Percentiles rank a stretch among this genome's conserved stretches.
These are phyloP conservation scores for Ophiognomonia clavigignenti-juglandacearum DNA, from an alignment of 2,329 filamentous ascomycete species.

Conservation along the genomic window DNA sequence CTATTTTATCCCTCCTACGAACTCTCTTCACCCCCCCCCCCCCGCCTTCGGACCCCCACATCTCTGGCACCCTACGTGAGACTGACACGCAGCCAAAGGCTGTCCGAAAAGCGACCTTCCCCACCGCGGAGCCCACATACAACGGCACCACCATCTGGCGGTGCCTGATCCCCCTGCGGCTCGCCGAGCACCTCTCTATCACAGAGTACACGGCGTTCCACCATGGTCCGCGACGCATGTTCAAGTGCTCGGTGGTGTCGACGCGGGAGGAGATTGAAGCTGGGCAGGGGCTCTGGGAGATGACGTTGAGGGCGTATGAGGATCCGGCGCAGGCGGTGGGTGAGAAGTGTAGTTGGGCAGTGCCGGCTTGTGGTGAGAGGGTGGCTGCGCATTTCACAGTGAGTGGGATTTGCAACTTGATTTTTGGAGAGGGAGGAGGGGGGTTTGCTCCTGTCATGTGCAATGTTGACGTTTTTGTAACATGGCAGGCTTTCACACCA, in stretches of 20 bases:
- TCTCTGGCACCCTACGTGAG: no score
- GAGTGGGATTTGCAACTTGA: fast-evolving
- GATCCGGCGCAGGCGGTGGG: conserved; percentile 2
- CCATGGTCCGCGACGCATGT: conserved; percentile 6
- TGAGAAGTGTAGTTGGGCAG: conserved; percentile 6
- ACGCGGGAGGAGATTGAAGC: conserved; percentile 2
- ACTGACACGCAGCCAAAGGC: no score
- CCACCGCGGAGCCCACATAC: conserved; percentile 2
- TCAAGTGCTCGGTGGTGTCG: conserved; percentile 8
- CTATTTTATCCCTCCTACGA: not conserved
- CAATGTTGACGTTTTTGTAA: not conserved
- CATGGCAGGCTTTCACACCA: not conserved
- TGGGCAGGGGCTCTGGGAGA: conserved; percentile 7
- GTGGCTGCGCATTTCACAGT: conserved; percentile 5
- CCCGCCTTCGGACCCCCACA: not conserved
- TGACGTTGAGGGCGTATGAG: conserved; percentile 8
- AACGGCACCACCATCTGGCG: conserved; percentile 13
- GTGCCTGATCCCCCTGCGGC: conserved; percentile 1
- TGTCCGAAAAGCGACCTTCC: conserved; percentile 4
- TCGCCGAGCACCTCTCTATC: conserved; percentile 7
- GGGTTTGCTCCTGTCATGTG: not conserved
- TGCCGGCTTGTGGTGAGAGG: conserved; percentile 1
- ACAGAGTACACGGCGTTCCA: conserved; percentile 11
- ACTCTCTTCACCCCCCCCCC: not conserved
- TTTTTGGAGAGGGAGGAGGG: no score